Base-by-base conservation (phyloP, 2,329 filamentous ascomycete species). In the Epichloe sp. region DNA sequence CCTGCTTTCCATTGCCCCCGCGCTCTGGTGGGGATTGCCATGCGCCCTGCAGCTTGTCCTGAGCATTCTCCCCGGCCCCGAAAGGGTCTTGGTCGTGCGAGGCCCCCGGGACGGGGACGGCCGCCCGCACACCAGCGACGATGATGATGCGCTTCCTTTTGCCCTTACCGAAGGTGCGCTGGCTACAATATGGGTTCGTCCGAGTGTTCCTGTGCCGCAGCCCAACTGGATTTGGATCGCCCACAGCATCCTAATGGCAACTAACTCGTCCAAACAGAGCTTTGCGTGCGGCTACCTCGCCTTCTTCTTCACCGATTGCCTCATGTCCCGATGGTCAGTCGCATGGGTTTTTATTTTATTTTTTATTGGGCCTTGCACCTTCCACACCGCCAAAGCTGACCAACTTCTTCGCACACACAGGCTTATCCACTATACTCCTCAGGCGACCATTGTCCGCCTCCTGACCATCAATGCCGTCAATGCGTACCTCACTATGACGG, bases 351-450 rank as follows among this genome's bases (percentile, higher is more conserved):
- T 26, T 37, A 2, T 5, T 5, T 4, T 6, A 23, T 14, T 23
- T 23, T n/a, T 31, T 19, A 1, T 6, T 10, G 12, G 17, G 6
- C 31, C 2, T 48, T 14, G n/a, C 36, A 3, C 31, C 4, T 36
- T 36, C 14, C 36, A 5, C 35, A 10, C 26, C 26, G n/a, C 21
- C 3, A n/a, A 38, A 14, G 31, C 44, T 36, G 5, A 46, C 31
- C 8, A 10, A 15, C 48, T 36, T 34, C 17, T 15, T 23, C n/a
- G 10, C 17, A 21, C 41, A 21, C 41, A 21, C 53, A 86, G 85
- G 87, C 82, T 93, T 59, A 76, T 91, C 58, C 85, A 89, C 65
- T 93, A 91, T 69, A 88, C 86, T 14, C 86, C 87, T 2, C 79
- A 82, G 65, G 87, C 86, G 47, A 88, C 88, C 45, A 79, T 90